Evolutionary conservation across 176 grass and related monocot species (phyloP).

Genomic region (Triticum turgidum): DNA sequence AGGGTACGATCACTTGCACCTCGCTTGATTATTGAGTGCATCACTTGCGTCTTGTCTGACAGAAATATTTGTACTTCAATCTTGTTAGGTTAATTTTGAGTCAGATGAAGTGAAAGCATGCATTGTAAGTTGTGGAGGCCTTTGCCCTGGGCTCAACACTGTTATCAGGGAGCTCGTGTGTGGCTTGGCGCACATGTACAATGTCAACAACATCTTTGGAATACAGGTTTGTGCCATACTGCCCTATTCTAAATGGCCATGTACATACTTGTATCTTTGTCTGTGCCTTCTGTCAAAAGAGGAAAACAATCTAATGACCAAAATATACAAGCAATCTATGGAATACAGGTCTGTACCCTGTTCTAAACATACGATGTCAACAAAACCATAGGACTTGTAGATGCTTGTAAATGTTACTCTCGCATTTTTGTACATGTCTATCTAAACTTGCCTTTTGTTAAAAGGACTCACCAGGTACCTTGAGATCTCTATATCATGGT

Average conservation of each 20-base stretch:
- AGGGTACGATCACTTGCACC: conserved; percentile 45
- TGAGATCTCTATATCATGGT: conserved; percentile 1
- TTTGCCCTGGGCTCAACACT: conserved; percentile 98
- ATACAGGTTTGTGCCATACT: conserved; percentile 64
- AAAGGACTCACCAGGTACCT: neutral
- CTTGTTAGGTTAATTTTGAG: conserved; percentile 74
- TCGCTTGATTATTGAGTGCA: conserved; percentile 14
- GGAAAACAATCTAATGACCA: neutral
- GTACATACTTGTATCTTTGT: neutral
- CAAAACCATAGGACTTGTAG: neutral
- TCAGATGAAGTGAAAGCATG: conserved; percentile 84
- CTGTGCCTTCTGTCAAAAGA: neutral
- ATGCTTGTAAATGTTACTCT: neutral
- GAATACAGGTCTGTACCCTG: conserved; percentile 65
- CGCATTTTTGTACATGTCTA: neutral
- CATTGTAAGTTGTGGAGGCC: conserved; percentile 97
- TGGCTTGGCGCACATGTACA: conserved; percentile 92
- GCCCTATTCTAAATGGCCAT: neutral
- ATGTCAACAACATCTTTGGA: conserved; percentile 70
- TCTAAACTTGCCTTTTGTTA: neutral
- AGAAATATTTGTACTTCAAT: conserved; percentile 29
- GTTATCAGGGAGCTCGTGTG: conserved; percentile 97
- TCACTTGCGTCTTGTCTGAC: conserved; percentile 23
- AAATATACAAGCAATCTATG: conserved; percentile 33
- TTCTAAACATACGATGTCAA: neutral